A percentile compares a stretch with the other conserved stretches of the same genome.
phyloP scores from a whole-genome alignment of 306 rosid genomes.

The Inga oerstediana region DNA sequence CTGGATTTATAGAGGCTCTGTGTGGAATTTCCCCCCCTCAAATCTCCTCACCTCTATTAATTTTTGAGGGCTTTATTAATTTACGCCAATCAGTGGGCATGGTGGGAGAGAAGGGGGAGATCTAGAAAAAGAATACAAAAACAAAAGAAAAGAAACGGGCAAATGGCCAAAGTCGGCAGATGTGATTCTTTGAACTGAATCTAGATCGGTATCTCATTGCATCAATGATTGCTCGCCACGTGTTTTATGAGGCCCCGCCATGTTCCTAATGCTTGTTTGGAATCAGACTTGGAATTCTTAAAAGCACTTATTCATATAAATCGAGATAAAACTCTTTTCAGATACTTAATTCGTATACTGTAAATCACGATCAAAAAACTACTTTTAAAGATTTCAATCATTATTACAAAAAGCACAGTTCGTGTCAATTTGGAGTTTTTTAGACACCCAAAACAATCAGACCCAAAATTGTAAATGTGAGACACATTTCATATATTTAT shows the following conservation, averaged over 20 bases:
- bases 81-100: not conserved
- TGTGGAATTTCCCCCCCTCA: not conserved
- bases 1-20: constrained; percentile 10
- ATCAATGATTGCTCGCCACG: constrained; percentile 24
- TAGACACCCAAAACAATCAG: too few species aligned
- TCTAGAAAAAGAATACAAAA: not conserved
- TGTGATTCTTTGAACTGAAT: constrained; percentile 13
- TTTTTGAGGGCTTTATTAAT: not conserved
- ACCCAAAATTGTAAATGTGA: too few species aligned
- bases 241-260: not conserved
- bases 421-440: too few species aligned
- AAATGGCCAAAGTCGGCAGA: not conserved
- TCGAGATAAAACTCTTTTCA: too few species aligned
- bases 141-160: not conserved
- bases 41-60: not conserved
- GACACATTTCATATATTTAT: too few species aligned
- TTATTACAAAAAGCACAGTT: too few species aligned
- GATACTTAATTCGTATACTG: too few species aligned
- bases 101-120: not conserved
- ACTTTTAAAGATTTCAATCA: too few species aligned
- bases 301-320: too few species aligned
- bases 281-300: too few species aligned
- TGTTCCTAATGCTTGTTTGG: not conserved
- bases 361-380: too few species aligned
- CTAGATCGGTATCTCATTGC: not conserved